phyloP scores from a whole-genome alignment of 805 yeast genomes.

The Saturnispora saitoi region DNA sequence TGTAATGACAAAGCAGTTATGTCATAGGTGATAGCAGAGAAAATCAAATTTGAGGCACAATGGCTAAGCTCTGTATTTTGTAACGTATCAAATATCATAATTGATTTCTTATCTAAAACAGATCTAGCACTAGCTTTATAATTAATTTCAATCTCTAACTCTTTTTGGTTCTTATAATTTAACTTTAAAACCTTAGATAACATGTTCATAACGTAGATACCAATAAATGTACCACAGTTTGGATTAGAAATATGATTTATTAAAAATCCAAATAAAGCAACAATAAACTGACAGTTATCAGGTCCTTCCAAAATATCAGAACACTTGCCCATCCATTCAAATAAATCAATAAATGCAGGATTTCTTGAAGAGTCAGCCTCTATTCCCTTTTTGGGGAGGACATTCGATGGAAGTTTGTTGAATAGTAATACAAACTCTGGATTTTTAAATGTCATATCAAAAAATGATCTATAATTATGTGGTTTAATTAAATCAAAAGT shows the following conservation, averaged over 20 bases:
- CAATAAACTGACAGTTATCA: slow-evolving; percentile 44
- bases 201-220: slow-evolving; percentile 20
- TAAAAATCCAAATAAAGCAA: slow-evolving; percentile 42
- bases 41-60: slow-evolving; percentile 17
- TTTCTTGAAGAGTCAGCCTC: slow-evolving; percentile 12
- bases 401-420: slow-evolving; percentile 12
- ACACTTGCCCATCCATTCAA: slow-evolving; percentile 48
- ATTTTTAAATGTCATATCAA: slow-evolving; percentile 53
- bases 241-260: slow-evolving; percentile 27
- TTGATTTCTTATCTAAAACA: slow-evolving; percentile 37
- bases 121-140: slow-evolving; percentile 41
- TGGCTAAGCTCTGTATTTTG: slow-evolving; percentile 8
- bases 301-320: slow-evolving; percentile 34
- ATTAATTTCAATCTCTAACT: slow-evolving; percentile 30
- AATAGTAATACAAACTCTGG: slow-evolving; percentile 38
- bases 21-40: slow-evolving; percentile 20
- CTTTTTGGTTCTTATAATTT: slow-evolving; percentile 9
- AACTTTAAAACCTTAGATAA: slow-evolving; percentile 18
- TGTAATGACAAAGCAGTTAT: slow-evolving; percentile 19
- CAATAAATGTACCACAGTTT: slow-evolving; percentile 20
- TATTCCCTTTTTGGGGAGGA: not conserved
- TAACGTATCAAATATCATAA: slow-evolving; percentile 23
- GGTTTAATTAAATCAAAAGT: slow-evolving; percentile 55
- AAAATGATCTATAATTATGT: slow-evolving; percentile 41
- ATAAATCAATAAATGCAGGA: slow-evolving; percentile 33